A percentile compares a stretch with the other conserved stretches of the same genome.
Evolutionary conservation across 148 eudicot species (phyloP).

Genomic region (Dysphania ambrosioides): DNA sequence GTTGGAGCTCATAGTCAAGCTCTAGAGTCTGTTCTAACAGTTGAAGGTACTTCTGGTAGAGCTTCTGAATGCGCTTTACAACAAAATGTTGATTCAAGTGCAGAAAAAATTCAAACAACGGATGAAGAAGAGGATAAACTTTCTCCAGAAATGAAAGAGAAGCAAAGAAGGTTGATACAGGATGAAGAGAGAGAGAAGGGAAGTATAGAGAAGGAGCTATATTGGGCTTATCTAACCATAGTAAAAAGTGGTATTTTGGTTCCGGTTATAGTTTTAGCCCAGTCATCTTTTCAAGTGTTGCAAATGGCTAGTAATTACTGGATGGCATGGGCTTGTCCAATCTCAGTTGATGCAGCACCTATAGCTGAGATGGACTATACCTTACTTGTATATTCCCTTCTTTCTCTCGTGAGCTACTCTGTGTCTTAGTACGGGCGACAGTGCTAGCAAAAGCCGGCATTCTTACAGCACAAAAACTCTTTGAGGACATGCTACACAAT

Average conservation of each 20-base stretch:
- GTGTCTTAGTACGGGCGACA: slow-evolving; percentile 62
- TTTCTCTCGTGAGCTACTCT: slow-evolving; percentile 63
- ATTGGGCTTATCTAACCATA: slow-evolving; percentile 72
- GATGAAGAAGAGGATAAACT: slow-evolving; percentile 60
- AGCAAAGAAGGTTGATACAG: slow-evolving; percentile 65
- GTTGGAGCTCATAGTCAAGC: slow-evolving; percentile 97
- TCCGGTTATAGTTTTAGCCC: slow-evolving; percentile 72
- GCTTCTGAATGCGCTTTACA: slow-evolving; percentile 31
- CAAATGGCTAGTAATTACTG: slow-evolving; percentile 93
- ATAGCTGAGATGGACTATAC: slow-evolving; percentile 50
- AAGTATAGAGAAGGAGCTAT: slow-evolving; percentile 91
- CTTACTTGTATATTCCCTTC: slow-evolving; percentile 61
- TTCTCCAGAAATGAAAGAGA: slow-evolving; percentile 51
- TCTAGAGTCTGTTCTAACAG: slow-evolving; percentile 68
- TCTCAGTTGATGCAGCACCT: slow-evolving; percentile 43
- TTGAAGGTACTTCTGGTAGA: slow-evolving; percentile 50
- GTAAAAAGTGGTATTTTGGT: slow-evolving; percentile 72
- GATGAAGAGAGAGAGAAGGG: slow-evolving; percentile 96
- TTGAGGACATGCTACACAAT: slow-evolving; percentile 62
- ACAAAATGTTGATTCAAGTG: slow-evolving; percentile 31
- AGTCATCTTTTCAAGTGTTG: slow-evolving; percentile 70
- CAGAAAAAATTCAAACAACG: slow-evolving; percentile 44
- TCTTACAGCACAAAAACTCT: slow-evolving; percentile 73
- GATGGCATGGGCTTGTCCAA: slow-evolving; percentile 98
- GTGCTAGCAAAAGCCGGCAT: slow-evolving; percentile 65